Evolutionary conservation across 1,139 yeast species (phyloP), one percentile per base, ranked within the genome.

Genomic region (Candida gigantensis): DNA sequence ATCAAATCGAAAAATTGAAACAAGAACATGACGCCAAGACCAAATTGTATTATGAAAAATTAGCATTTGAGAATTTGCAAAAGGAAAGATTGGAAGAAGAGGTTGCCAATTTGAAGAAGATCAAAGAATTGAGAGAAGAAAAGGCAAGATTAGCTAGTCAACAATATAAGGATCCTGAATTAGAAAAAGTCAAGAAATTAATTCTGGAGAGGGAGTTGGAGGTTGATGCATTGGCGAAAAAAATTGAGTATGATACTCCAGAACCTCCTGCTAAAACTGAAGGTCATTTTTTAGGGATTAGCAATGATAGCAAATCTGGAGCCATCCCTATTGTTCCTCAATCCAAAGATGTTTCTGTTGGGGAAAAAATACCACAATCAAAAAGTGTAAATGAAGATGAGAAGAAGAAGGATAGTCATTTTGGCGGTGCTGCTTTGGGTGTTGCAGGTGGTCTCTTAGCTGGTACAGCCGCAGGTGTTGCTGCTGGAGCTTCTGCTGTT

Each of bases 31-130:
- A 55, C 12, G 65, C 55, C 23, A 59, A 56, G 42, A 46, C 62
- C 40, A 53, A 39, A 41, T 54, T 64, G 35, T 61, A 52, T 48
- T 55, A 55, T 46, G 53, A 60, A 35, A 56, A 62, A 42, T 53
- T 63, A 37, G 65, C 59, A 32, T 60, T 58, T 35, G 72, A 66
- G 49, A 68, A 61, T 39, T 49, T 62, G 35, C 68, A 65, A 51
- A 65, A 60, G 44, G 43, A 52, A 18, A 58, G 71, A 45, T 54
- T 65, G 32, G 41, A 58, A 37, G 70, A 63, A 40, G 72, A 66
- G 47, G 68, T 65, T 41, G 68, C 56, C 28, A 63, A 65, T 45
- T 60, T 65, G 57, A 62, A 62, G 47, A 63, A 64, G 39, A 64
- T 66, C 40, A 55, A 61, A 42, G 57, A 58, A 34, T 62, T 66